Conservation (phyloP, 345 rosid species). For the Eucalyptus viminalis region DNA sequence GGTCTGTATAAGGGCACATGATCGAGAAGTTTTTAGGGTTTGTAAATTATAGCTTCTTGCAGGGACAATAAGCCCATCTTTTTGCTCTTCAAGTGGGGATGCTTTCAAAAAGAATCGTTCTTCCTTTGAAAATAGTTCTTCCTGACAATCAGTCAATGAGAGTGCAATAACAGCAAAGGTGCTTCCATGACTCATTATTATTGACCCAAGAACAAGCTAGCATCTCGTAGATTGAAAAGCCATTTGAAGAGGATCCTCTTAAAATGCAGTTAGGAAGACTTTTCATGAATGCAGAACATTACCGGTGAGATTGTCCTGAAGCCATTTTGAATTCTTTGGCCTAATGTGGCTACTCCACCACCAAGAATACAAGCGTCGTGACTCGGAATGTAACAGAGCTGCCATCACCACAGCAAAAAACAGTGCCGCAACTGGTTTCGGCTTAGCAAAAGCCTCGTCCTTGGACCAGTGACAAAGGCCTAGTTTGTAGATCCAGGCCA, state of each 20-base stretch:
- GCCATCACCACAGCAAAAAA: conserved; percentile 65
- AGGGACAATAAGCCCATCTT: not conserved
- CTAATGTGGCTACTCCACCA: conserved; percentile 99
- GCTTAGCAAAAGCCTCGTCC: conserved; percentile 38
- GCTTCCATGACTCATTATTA: not conserved
- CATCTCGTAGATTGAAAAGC: not conserved
- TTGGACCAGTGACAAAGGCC: conserved; percentile 26
- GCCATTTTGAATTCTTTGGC: conserved; percentile 99
- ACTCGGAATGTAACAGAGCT: conserved; percentile 37
- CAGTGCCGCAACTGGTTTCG: conserved; percentile 40
- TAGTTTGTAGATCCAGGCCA: conserved; percentile 61
- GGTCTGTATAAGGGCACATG: not conserved
- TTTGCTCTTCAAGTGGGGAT: not conserved
- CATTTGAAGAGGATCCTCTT: not conserved
- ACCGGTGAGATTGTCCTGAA: conserved; percentile 97
- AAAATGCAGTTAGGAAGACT: not conserved
- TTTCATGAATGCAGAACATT: not conserved
- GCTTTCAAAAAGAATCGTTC: not conserved
- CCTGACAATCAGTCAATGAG: not conserved
- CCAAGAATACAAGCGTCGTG: conserved; percentile 81
- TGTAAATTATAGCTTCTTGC: not conserved
- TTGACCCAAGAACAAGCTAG: not conserved
- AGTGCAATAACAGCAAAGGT: not conserved
- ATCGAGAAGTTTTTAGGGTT: not conserved
- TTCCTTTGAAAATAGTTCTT: not conserved